Evolutionary conservation across 2,329 filamentous ascomycete species (phyloP), one percentile per base, ranked within the genome.

Genomic region (Cercospora sp.): DNA sequence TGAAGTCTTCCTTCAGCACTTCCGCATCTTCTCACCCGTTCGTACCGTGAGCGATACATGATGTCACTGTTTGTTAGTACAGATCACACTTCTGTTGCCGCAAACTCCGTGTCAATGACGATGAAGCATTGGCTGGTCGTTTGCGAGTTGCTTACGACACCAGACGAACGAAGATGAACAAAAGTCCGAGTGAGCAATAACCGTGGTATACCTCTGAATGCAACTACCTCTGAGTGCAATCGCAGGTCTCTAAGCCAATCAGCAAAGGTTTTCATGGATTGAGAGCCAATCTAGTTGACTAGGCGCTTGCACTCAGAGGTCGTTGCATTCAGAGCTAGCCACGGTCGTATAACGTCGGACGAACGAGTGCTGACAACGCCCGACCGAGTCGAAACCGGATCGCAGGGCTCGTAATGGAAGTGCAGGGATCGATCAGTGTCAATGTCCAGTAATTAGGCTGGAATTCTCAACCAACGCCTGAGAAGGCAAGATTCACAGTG

Each of bases 11-110:
- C n/a, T n/a, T n/a, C n/a, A n/a, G 43, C 16, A 18, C 18, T 57
- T 55, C 21, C 21, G 28, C 34, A 24, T 13, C 26, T 26, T 57
- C 51, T 28, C 13, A n/a, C 12, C 51, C 51, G 51, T 30, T 57
- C 51, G 51, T 57, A 24, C 51, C 51, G 51, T 57, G 51, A 57
- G 51, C 24, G 24, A 30, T 57, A 30, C 51, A 57, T 57, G 51
- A 57, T 57, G 51, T 57, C 51, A 57, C 24, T 30, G 18, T 28
- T 28, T n/a, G 8, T 10, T 10, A 18, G 43, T 10, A 18, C 40
- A 45, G 40, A 45, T 18, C 40, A 7, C 21, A 6, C 24, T 57
- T 28, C 16, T 57, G 8, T 16, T 16, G 51, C 51, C 51, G 51
- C 24, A 8, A 30, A 28, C 10, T 57, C 51, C 24, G 51, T 30